Percentiles rank a stretch among this genome's conserved stretches.
phyloP scores from a whole-genome alignment of 2,329 filamentous ascomycete species.

The Talaromyces marneffei region DNA sequence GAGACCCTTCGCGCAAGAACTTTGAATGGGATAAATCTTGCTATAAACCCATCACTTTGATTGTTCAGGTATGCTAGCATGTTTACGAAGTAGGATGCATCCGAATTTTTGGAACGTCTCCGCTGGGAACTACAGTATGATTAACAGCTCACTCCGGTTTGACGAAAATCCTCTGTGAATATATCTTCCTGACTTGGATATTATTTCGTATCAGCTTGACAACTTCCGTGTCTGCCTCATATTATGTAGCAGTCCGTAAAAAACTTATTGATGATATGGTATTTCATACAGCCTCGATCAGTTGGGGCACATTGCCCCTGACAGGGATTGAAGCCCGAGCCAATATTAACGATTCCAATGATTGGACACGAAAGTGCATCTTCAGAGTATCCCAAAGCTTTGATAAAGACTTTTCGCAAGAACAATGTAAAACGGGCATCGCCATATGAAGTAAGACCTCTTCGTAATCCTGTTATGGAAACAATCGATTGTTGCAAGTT shows the following conservation, averaged over 20 bases:
- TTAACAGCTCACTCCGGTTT: no score
- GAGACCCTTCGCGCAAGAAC: neutral
- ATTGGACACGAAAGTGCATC: slow-evolving; percentile 65
- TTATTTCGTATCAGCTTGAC: no score
- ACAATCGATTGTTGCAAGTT: neutral
- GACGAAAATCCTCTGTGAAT: no score
- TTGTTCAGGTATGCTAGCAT: neutral
- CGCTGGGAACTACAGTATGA: neutral
- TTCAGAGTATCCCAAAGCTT: slow-evolving; percentile 67
- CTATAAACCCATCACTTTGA: neutral
- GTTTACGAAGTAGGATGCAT: neutral
- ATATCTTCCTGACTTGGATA: no score
- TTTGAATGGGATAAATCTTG: neutral
- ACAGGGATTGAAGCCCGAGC: slow-evolving; percentile 68
- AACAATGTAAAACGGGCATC: slow-evolving; percentile 71
- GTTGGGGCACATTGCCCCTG: slow-evolving; percentile 66
- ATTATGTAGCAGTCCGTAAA: no score
- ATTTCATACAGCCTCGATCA: slow-evolving; percentile 67
- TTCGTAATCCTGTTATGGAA: slow-evolving; percentile 51
- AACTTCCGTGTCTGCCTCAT: no score
- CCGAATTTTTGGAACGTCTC: neutral
- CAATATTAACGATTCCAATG: slow-evolving; percentile 69
- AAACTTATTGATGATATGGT: no score
- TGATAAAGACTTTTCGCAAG: slow-evolving; percentile 70
- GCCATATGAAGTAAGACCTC: slow-evolving; percentile 63